Conservation (phyloP, 495 filamentous ascomycete species). For the Xylaria curta region DNA sequence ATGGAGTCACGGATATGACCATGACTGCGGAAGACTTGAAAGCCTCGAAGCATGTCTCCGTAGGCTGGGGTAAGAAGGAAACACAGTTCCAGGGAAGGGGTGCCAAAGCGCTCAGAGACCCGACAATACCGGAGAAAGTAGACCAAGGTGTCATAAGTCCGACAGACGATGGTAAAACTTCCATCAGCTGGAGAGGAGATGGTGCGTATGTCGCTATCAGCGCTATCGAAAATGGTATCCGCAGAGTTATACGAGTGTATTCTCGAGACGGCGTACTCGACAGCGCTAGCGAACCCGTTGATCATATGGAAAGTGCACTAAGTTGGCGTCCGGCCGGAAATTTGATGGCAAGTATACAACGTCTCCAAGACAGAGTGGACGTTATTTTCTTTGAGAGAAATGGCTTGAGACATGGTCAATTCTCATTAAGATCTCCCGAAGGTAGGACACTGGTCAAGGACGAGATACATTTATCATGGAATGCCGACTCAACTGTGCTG, state of each 20-base stretch:
- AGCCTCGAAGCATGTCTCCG: constrained; percentile 92
- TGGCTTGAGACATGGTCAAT: constrained; percentile 91
- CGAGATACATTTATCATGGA: constrained; percentile 78
- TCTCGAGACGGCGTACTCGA: constrained; percentile 88
- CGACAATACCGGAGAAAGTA: constrained; percentile 91
- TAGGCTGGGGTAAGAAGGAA: constrained; percentile 97
- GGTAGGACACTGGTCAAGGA: constrained; percentile 60
- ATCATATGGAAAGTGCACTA: constrained; percentile 82
- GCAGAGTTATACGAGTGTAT: constrained; percentile 85
- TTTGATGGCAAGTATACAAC: constrained; percentile 83
- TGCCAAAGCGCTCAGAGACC: constrained; percentile 81
- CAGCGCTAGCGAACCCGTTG: constrained; percentile 91
- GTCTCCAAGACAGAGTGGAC: constrained; percentile 69
- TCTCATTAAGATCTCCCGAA: constrained; percentile 71
- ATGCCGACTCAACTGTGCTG: constrained; percentile 86
- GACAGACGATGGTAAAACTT: constrained; percentile 70
- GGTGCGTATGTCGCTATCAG: constrained; percentile 91
- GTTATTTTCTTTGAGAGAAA: constrained; percentile 97
- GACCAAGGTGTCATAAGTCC: constrained; percentile 80
- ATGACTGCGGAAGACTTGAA: constrained; percentile 80
- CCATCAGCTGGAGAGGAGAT: constrained; percentile 93
- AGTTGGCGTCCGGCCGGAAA: constrained; percentile 94
- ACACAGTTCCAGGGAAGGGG: constrained; percentile 96
- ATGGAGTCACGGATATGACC: constrained; percentile 74
- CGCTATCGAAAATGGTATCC: constrained; percentile 66